These are phyloP conservation scores for Citrus trifoliata DNA, from an alignment of 345 rosid species.

Conservation along the genomic window DNA sequence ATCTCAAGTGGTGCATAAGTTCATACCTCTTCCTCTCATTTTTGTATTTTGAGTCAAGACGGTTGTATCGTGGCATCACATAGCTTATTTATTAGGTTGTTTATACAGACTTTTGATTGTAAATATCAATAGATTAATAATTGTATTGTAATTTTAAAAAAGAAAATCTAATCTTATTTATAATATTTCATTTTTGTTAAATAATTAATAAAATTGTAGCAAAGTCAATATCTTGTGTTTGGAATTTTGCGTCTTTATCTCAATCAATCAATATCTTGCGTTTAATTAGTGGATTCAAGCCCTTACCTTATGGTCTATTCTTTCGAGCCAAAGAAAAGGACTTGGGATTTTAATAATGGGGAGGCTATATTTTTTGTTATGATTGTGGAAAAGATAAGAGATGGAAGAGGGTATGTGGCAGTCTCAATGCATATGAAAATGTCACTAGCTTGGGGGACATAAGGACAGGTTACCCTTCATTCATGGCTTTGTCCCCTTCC, in stretches of 20 bases:
- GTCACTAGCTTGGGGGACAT: constrained; percentile 29
- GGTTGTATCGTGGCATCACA: too few relatives aligned
- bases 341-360: not conserved
- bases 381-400: not conserved
- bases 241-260: not conserved
- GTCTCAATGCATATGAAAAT: not conserved
- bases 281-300: too few relatives aligned
- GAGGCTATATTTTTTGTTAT: not conserved
- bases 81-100: too few relatives aligned
- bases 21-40: too few relatives aligned
- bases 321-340: not conserved
- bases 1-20: not conserved
- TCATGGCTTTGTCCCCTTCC: constrained; percentile 31
- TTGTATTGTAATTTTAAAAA: too few relatives aligned
- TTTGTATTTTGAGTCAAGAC: too few relatives aligned
- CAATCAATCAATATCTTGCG: not conserved
- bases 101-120: too few relatives aligned
- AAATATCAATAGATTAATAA: too few relatives aligned
- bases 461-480: constrained; percentile 24
- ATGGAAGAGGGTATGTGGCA: not conserved
- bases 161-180: too few relatives aligned
- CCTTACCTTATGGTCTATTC: too few relatives aligned
- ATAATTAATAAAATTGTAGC: not conserved
- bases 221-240: not conserved
- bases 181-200: not conserved